Base-by-base conservation (phyloP, 164 flowering plant genomes). In the Saururus chinensis region DNA sequence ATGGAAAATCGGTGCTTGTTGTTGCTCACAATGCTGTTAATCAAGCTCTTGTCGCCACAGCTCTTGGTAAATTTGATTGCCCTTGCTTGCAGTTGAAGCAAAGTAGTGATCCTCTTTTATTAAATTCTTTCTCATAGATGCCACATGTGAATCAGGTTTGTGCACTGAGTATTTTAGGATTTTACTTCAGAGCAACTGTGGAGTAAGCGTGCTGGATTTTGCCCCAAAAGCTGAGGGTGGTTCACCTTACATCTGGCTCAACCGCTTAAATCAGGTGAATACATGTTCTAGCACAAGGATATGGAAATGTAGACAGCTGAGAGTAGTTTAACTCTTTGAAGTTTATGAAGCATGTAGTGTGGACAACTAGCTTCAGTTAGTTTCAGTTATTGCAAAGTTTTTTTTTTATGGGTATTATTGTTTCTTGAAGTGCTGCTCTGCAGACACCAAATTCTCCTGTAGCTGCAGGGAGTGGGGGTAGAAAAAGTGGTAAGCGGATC, bases 21-120 rank as follows among this genome's bases (percentile, higher is more conserved):
- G 96, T 89, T 77, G 98, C 96, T 73, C 96, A 89, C 60, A 89
- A 92, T 85, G 96, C 98, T 55, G 95, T 92, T 64, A 92, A 92
- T 77, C 96, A 89, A 81, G 96, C 98, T 68, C 95, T 92, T 56
- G 79, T 89, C 70, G 96, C 96, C 54, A 80, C 98, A 41, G 96
- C 96, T 17, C 70, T 92, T n/a, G 96, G 98, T 89, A 80, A 59
- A 64, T 51, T 45, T 21, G 51, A 10, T 25, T 40, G 20, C 53
- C 30, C 49, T 42, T 59, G 67, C 40, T 40, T 53, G 35, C n/a
- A 20, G 58, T 13, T 40, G 40, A 19, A 37, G 58, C 40, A 56
- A 0, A 1, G 13, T 35, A 30, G 41, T 6, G 37, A 30, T 16
- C 37, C 7, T 3, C 25, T 20, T 35, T 9, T 1, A 30, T 35